phyloP scores from a whole-genome alignment of 495 filamentous ascomycete genomes.

The Hypoxylon fragiforme region DNA sequence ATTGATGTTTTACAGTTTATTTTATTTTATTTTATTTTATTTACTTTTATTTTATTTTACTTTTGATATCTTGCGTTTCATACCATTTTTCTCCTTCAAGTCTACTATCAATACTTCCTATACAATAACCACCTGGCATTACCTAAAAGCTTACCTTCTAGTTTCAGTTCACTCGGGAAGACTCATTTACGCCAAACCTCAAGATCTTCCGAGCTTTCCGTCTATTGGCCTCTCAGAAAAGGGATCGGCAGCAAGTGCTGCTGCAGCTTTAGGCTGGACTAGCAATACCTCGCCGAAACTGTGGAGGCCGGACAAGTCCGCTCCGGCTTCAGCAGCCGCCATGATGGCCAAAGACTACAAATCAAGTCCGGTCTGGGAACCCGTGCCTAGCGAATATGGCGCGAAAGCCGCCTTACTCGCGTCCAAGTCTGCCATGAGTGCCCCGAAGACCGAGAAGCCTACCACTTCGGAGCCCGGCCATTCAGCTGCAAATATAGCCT shows the following conservation, averaged over 20 bases:
- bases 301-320: slow-evolving; percentile 60
- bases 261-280: slow-evolving; percentile 72
- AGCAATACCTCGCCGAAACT: slow-evolving; percentile 62
- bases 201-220: slow-evolving; percentile 69
- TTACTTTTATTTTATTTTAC: not conserved
- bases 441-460: slow-evolving; percentile 47
- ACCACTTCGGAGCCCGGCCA: slow-evolving; percentile 51
- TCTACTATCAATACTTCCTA: no score
- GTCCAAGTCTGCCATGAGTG: slow-evolving; percentile 59
- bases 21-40: no score
- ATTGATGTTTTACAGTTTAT: no score
- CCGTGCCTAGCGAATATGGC: slow-evolving; percentile 61
- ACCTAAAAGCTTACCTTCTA: no score
- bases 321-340: slow-evolving; percentile 70
- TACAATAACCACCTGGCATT: no score
- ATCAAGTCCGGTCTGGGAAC: slow-evolving; percentile 56
- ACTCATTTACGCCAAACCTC: slow-evolving; percentile 67
- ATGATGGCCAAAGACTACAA: slow-evolving; percentile 69
- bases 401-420: slow-evolving; percentile 75
- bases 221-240: slow-evolving; percentile 63
- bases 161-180: slow-evolving; percentile 56
- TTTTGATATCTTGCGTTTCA: not conserved
- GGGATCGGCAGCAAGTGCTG: slow-evolving; percentile 70
- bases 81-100: not conserved
- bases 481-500: slow-evolving; percentile 62